Percentiles rank a stretch among this genome's conserved stretches.
Evolutionary conservation across 352 stramenopile genomes (phyloP).

Genomic region (Pythium scleroteichum): DNA sequence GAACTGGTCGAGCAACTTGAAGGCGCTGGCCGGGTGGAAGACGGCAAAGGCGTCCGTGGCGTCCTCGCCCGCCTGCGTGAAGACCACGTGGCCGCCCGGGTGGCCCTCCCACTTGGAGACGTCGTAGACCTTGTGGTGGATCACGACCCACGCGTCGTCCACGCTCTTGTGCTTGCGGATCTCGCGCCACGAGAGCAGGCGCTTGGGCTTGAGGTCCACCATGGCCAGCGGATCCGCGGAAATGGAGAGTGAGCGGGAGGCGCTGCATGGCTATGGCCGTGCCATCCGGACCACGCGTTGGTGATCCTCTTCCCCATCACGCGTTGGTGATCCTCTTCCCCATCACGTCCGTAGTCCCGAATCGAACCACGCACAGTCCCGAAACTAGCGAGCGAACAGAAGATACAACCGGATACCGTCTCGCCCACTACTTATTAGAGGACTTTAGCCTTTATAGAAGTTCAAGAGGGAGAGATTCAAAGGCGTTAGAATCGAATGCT

Average conservation of each 20-base stretch:
- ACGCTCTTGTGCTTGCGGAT: constrained; percentile 76
- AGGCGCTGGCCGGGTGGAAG: constrained; percentile 94
- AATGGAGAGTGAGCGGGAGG: constrained; percentile 10
- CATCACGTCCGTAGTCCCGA: constrained; percentile 8
- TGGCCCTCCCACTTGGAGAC: constrained; percentile 86
- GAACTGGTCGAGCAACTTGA: constrained; percentile 95
- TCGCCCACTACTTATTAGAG: background rate
- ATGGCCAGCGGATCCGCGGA: constrained; percentile 32
- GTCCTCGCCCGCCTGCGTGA: constrained; percentile 97
- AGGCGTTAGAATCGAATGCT: background rate
- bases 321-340: background rate
- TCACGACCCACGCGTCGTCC: constrained; percentile 86
- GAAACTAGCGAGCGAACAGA: constrained; percentile 6
- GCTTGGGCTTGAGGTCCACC: constrained; percentile 68
- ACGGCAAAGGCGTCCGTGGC: constrained; percentile 98
- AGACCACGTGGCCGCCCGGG: constrained; percentile 93
- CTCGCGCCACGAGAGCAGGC: constrained; percentile 77
- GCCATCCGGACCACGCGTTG: constrained; percentile 7
- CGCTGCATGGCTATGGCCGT: constrained; percentile 16
- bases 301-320: background rate
- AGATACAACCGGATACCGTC: background rate
- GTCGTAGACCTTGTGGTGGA: constrained; percentile 92
- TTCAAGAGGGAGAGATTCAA: background rate
- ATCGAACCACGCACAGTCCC: constrained; percentile 10
- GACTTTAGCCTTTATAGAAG: too few species aligned